Base-by-base conservation (phyloP, 345 rosid species). In the Euclidium syriacum region DNA sequence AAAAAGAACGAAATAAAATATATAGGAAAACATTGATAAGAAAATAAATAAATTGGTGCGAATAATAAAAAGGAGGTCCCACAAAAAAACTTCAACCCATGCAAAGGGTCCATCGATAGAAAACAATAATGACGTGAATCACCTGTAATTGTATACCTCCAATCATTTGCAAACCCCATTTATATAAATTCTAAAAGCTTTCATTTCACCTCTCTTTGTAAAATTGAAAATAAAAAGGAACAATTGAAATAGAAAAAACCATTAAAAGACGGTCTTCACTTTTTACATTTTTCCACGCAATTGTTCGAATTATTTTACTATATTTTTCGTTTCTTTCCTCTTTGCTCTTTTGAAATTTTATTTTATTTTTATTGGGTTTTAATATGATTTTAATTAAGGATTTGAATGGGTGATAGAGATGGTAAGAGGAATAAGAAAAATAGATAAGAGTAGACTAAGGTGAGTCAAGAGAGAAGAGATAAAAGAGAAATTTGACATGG, bases 81-180 rank as follows among this genome's bases (percentile, higher is more conserved):
- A 59, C 52, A 6, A 7, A 6, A 9, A 58, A 14, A 32, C 2
- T 48, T 48, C 35, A 59, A 68, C 38, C 72, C 67, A 58, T 68
- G 68, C 73, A 68, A 68, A 51, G 48, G 47, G 67, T 68, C 73
- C 67, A 59, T 68, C 17, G 67, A 68, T 52, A n/a, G 73, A 60
- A 60, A 51, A 68, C 67, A 68, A 68, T 60, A 52, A 69, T 69
- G 73, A 69, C 66, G 67, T 60, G 47, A 60, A 60, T 69, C 68
- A 59, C 62, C 58, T 34, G 52, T 53, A 69, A 43, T 60, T 51
- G 54, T 52, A 52, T 50, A 60, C 33, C 68, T 53, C 68, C 73
- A 69, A 69, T 69, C 68, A 69, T 69, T 61, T 61, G 68, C 50
- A 69, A 61, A 60, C 56, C 51, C 67, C 73, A 58, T 58, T 38